Evolutionary conservation across 1,139 yeast genomes (phyloP).

Genomic region (Scheffersomyces lignicola): DNA sequence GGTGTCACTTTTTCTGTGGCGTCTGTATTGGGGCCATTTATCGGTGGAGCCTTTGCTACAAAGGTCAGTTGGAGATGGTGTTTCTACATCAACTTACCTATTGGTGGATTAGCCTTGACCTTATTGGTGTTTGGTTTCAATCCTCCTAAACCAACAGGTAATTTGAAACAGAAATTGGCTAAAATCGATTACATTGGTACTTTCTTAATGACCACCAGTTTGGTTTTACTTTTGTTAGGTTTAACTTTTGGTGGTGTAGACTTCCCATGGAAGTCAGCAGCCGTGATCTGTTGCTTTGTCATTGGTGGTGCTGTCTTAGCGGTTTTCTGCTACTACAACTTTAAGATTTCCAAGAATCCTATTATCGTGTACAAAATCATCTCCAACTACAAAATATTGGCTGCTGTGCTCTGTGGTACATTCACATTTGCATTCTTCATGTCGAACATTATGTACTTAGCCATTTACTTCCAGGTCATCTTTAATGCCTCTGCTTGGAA

Average conservation of each 20-base stretch:
- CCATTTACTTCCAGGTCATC: constrained; percentile 59
- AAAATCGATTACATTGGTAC: constrained; percentile 37
- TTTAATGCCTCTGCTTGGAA: constrained; percentile 48
- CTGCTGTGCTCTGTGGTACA: constrained; percentile 37
- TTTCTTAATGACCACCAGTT: constrained; percentile 26
- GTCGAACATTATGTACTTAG: constrained; percentile 42
- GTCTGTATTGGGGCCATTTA: constrained; percentile 57
- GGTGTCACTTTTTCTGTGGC: constrained; percentile 58
- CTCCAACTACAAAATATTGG: constrained; percentile 31
- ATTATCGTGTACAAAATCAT: constrained; percentile 47
- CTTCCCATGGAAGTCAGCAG: constrained; percentile 47
- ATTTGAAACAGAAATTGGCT: constrained; percentile 39
- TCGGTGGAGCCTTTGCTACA: constrained; percentile 67
- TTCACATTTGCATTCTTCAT: constrained; percentile 48
- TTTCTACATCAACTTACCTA: constrained; percentile 69
- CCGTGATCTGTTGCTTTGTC: constrained; percentile 53
- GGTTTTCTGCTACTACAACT: constrained; percentile 50
- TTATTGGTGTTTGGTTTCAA: constrained; percentile 50
- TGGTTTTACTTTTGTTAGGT: constrained; percentile 32
- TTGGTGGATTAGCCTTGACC: constrained; percentile 57
- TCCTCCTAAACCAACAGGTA: constrained; percentile 52
- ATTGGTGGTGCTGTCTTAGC: constrained; percentile 50
- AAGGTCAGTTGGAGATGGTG: constrained; percentile 78
- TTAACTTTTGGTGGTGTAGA: constrained; percentile 38
- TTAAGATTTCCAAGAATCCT: constrained; percentile 44